phyloP scores from a whole-genome alignment of 306 rosid species.

The Betula pendula region DNA sequence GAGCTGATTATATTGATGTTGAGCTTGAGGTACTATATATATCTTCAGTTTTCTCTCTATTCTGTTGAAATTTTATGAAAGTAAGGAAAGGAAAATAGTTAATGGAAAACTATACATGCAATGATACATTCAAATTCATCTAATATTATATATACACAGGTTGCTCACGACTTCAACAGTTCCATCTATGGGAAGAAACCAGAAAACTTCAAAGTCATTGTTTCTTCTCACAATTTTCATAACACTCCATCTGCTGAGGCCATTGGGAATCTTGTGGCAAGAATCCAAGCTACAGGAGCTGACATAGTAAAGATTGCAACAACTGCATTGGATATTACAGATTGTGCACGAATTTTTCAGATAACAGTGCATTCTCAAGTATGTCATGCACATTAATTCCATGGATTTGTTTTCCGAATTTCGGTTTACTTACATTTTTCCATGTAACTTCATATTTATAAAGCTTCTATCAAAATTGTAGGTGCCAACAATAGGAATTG shows the following conservation, averaged over 20 bases:
- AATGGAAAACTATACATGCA: background rate
- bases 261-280: constrained; percentile 43
- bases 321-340: constrained; percentile 47
- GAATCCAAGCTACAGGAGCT: constrained; percentile 46
- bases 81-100: background rate
- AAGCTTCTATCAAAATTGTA: constrained; percentile 12
- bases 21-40: constrained; percentile 38
- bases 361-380: constrained; percentile 46
- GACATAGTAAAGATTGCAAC: constrained; percentile 50
- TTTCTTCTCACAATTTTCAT: constrained; percentile 47
- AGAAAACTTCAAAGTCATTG: constrained; percentile 42
- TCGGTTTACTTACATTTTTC: background rate
- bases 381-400: constrained; percentile 8
- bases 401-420: background rate
- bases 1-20: constrained; percentile 44
- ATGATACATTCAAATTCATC: background rate
- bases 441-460: background rate
- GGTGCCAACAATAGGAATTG: constrained; percentile 45
- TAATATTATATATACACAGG: constrained; percentile 29
- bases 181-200: constrained; percentile 40
- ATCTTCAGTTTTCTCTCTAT: background rate
- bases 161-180: constrained; percentile 40
- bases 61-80: background rate
- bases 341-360: constrained; percentile 43
- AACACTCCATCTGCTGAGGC: constrained; percentile 47